phyloP scores from a whole-genome alignment of 371 early-diverging fungal genomes.

The Mortierella sp. region DNA sequence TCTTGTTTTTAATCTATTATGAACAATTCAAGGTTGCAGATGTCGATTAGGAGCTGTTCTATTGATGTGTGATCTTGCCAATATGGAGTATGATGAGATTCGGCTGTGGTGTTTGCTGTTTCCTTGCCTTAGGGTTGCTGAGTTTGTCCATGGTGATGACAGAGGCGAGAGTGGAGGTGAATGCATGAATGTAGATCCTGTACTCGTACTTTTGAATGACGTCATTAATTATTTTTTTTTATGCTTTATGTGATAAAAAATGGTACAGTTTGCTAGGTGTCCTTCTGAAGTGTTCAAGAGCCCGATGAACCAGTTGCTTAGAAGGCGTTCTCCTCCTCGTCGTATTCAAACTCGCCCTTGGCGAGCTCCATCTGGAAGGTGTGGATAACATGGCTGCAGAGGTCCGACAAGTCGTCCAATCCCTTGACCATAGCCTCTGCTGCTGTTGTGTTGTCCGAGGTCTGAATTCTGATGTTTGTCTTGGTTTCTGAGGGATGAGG shows the following conservation, averaged over 20 bases:
- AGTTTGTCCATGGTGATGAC: neutral
- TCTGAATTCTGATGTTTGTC: constrained; percentile 96
- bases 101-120: neutral
- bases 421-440: constrained; percentile 90
- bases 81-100: too few relatives aligned
- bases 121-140: neutral
- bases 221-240: neutral
- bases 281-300: neutral
- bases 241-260: neutral
- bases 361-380: constrained; percentile 73
- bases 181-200: neutral
- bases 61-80: neutral
- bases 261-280: neutral
- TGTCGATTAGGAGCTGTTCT: neutral
- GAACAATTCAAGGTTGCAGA: neutral
- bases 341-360: constrained; percentile 61
- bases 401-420: constrained; percentile 80
- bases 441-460: constrained; percentile 84
- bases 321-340: constrained; percentile 49
- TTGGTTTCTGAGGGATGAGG: constrained; percentile 99
- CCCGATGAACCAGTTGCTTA: constrained; percentile 11
- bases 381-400: constrained; percentile 76
- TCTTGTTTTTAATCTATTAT: constrained; percentile 95
- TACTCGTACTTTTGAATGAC: constrained; percentile 4
- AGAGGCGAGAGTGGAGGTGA: neutral